Evolutionary conservation across 345 rosid genomes (phyloP), one percentile per base, ranked within the genome.

Genomic region (Euphorbia peplus): DNA sequence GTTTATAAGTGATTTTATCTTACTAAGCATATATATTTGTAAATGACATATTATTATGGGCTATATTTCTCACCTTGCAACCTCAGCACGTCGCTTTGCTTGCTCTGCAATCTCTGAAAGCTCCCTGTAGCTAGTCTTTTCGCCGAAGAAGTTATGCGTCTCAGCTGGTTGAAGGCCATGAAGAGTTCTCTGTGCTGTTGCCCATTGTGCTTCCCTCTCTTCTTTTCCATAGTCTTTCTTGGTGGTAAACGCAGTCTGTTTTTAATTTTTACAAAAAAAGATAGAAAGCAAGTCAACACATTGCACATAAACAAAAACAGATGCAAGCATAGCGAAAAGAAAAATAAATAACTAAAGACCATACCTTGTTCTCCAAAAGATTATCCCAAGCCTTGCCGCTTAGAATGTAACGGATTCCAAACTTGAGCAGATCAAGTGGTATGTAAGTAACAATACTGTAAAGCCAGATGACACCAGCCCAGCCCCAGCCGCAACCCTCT

Each of bases 171-270:
- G 98, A 70, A 92, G 96, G 46, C 98, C 98, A 63, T 92, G 98
- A 21, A 90, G 86, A 8, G 98, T 92, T 75, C 96, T 85, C 78
- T 92, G 98, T 24, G 95, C 96, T 32, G 89, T 76, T 32, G 96
- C 96, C 98, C 98, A 92, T 64, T 92, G 96, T 51, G 98, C 98
- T 68, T 92, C 98, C 73, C 98, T 83, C 78, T 92, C 96, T 60
- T 84, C 95, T 83, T 82, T 90, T 6, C 98, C 98, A 3, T 92
- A 90, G 76, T 92, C 88, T 82, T 90, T 92, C 85, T 92, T 90
- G 11, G 91, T 87, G 8, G 98, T 92, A 73, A 92, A 92, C 64
- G 95, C 96, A 29, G 93, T 90, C 96, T 92, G 71, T 68, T 46
- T 41, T 18, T 18, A 32, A 39, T 39, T 39, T 44, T 6, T 3